Evolutionary conservation across 1,284 basidiomycete species (phyloP).

Genomic region (Coriolopsis trogii): DNA sequence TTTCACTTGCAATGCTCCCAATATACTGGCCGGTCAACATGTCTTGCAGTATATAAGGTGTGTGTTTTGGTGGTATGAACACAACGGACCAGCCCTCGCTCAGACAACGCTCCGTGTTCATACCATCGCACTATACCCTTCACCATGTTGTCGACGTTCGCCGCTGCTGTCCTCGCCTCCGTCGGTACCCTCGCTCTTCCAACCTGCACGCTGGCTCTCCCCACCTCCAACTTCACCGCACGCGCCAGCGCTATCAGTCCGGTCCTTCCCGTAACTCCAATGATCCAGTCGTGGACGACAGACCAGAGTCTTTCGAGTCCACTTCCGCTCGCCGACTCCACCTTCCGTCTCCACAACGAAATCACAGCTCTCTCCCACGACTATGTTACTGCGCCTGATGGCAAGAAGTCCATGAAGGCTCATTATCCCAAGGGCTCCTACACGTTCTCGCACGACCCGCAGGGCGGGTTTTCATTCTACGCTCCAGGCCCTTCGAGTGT

Average conservation of each 20-base stretch:
- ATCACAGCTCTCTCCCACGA: constrained; percentile 41
- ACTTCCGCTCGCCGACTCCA: constrained; percentile 46
- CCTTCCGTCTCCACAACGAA: constrained; percentile 45
- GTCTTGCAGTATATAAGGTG: constrained; percentile 6
- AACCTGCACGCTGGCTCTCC: constrained; percentile 2
- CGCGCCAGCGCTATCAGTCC: constrained; percentile 17
- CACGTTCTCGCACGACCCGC: constrained; percentile 54
- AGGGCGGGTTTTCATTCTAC: constrained; percentile 50
- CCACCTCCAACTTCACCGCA: constrained; percentile 6
- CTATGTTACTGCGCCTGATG: constrained; percentile 49
- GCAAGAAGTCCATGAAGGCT: constrained; percentile 52
- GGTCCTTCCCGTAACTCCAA: constrained; percentile 47
- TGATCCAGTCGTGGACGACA: constrained; percentile 45
- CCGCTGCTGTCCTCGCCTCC: constrained; percentile 6
- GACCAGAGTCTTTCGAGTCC: constrained; percentile 33
- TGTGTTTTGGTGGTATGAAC: neutral
- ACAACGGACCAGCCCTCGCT: neutral
- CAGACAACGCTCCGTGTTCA: neutral
- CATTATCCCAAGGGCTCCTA: constrained; percentile 60
- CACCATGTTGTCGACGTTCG: constrained; percentile 9
- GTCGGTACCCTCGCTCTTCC: constrained; percentile 7
- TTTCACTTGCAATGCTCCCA: neutral
- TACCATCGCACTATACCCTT: neutral
- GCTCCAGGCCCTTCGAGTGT: constrained; percentile 46
- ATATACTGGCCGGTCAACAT: neutral